A percentile compares a stretch with the other conserved stretches of the same genome.
Evolutionary conservation across 345 rosid species (phyloP).

Genomic region (Cochlearia excelsa): DNA sequence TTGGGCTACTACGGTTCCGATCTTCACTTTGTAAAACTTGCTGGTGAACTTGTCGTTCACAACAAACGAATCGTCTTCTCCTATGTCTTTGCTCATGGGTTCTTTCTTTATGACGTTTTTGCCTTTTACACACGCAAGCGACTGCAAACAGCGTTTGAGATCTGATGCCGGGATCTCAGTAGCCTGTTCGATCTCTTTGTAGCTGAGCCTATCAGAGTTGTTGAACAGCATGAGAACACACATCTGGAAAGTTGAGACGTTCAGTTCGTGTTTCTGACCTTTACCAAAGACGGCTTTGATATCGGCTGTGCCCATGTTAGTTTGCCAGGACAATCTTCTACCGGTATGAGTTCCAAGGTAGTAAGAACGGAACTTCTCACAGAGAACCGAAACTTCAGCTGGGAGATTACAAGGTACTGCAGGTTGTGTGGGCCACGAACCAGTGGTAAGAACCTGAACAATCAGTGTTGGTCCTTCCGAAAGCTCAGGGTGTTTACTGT

Average conservation of each 20-base stretch:
- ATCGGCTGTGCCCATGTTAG: slow-evolving; percentile 99
- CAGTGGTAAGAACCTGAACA: slow-evolving; percentile 94
- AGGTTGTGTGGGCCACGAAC: slow-evolving; percentile 97
- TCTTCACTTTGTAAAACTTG: slow-evolving; percentile 95
- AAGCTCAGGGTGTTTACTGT: slow-evolving; percentile 66
- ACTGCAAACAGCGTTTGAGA: slow-evolving; percentile 88
- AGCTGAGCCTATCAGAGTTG: slow-evolving; percentile 73
- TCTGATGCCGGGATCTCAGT: slow-evolving; percentile 84
- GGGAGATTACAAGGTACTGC: slow-evolving; percentile 84
- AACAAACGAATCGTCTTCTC: slow-evolving; percentile 74
- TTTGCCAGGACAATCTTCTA: slow-evolving; percentile 94
- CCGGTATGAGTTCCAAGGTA: slow-evolving; percentile 98
- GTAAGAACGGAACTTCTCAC: slow-evolving; percentile 90
- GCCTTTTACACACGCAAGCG: slow-evolving; percentile 88
- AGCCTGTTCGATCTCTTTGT: slow-evolving; percentile 92
- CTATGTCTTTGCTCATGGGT: slow-evolving; percentile 96
- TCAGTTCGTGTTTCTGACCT: slow-evolving; percentile 97
- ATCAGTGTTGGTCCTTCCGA: slow-evolving; percentile 81
- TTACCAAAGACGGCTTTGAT: slow-evolving; percentile 84
- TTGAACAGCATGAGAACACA: slow-evolving; percentile 92
- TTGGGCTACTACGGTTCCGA: slow-evolving; percentile 97
- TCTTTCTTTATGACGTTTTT: slow-evolving; percentile 93
- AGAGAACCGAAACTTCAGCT: slow-evolving; percentile 73
- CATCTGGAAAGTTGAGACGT: slow-evolving; percentile 98
- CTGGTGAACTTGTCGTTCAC: slow-evolving; percentile 91